Percentiles rank a stretch among this genome's conserved stretches.
phyloP scores from a whole-genome alignment of 495 filamentous ascomycete genomes.

The Podospora bellae-mahoneyi region DNA sequence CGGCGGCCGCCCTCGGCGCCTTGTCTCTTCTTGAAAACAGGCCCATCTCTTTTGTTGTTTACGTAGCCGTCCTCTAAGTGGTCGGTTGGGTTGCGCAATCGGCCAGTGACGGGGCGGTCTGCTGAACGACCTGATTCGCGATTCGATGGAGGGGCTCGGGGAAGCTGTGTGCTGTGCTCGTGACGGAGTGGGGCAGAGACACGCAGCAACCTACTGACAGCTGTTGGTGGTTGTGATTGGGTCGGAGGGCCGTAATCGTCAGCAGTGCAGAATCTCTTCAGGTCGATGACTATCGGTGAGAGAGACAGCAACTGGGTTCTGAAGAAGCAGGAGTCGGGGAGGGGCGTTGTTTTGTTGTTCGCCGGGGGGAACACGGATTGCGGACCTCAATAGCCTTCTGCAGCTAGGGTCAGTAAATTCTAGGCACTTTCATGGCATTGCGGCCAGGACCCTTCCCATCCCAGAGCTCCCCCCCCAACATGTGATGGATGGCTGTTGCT shows the following conservation, averaged over 20 bases:
- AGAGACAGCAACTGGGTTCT: not conserved
- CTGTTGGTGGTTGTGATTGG: constrained; percentile 15
- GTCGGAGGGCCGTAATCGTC: constrained; percentile 3
- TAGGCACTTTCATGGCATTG: not conserved
- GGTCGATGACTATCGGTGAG: not conserved
- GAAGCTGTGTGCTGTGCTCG: constrained; percentile 15
- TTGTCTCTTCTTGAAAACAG: constrained; percentile 50
- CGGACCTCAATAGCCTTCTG: not conserved
- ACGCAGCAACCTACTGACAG: not conserved
- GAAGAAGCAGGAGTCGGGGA: not conserved
- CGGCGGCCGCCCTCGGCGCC: constrained; percentile 41
- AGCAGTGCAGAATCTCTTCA: not conserved
- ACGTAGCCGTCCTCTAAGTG: constrained; percentile 16
- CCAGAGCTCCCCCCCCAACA: not conserved
- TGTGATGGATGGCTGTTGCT: no score
- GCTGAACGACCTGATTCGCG: constrained; percentile 14
- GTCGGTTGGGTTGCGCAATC: constrained; percentile 14
- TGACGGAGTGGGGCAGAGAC: constrained; percentile 22
- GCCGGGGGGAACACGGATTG: not conserved
- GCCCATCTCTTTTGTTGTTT: constrained; percentile 40
- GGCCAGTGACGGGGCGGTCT: constrained; percentile 23
- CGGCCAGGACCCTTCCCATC: not conserved
- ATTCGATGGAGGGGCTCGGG: constrained; percentile 11
- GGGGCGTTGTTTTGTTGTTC: not conserved
- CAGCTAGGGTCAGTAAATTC: not conserved